Conservation (phyloP, 306 rosid species). For the Ochetophila trinervis region DNA sequence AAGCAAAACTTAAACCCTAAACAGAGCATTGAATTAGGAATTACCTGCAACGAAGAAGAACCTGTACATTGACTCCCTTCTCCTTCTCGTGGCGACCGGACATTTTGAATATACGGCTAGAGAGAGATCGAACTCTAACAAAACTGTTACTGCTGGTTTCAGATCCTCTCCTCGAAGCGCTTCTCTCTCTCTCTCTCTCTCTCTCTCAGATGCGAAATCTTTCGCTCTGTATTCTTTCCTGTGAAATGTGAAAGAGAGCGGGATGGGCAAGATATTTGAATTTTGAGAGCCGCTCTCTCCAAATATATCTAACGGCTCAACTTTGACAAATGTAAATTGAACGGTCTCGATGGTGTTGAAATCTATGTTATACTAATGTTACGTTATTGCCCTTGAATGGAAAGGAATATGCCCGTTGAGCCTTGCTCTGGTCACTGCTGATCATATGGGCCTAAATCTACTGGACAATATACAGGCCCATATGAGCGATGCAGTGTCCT, state of each 20-base stretch:
- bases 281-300: slow-evolving; percentile 49
- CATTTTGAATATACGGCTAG: slow-evolving; percentile 41
- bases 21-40: not conserved
- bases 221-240: slow-evolving; percentile 14
- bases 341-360: slow-evolving; percentile 27
- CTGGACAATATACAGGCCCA: too few relatives aligned
- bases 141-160: not conserved
- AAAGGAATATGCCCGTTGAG: not conserved
- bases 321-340: slow-evolving; percentile 14
- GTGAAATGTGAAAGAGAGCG: slow-evolving; percentile 37
- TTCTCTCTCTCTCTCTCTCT: slow-evolving; percentile 15
- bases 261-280: slow-evolving; percentile 58
- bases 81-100: slow-evolving; percentile 81
- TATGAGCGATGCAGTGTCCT: too few relatives aligned
- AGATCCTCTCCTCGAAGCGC: slow-evolving; percentile 35
- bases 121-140: slow-evolving; percentile 16
- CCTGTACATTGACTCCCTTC: slow-evolving; percentile 95
- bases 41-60: slow-evolving; percentile 94
- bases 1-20: slow-evolving; percentile 5
- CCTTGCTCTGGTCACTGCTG: too few relatives aligned
- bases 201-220: slow-evolving; percentile 14
- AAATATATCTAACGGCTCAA: slow-evolving; percentile 36
- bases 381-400: slow-evolving; percentile 2
- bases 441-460: too few relatives aligned
- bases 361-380: not conserved